Conservation (phyloP, 257 asterid species). For the Jacaranda copaia region DNA sequence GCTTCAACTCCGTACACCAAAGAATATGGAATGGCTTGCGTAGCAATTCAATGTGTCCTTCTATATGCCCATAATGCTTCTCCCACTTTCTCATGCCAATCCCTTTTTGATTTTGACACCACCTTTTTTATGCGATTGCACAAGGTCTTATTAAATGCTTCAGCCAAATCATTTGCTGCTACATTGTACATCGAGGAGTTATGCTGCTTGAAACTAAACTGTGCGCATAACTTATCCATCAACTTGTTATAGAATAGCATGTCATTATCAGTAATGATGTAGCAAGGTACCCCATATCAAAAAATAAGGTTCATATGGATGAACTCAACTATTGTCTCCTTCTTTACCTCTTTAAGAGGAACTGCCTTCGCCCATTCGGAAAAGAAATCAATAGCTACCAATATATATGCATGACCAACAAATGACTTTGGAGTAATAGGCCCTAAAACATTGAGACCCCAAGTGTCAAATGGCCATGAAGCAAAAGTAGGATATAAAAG, state of each 20-base stretch:
- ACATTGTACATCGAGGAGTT: background rate
- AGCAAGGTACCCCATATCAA: too few relatives aligned
- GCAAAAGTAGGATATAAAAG: too few relatives aligned
- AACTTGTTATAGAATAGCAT: background rate
- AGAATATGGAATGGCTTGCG: background rate
- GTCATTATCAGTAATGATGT: too few relatives aligned
- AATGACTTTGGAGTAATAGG: too few relatives aligned
- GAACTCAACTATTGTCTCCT: too few relatives aligned
- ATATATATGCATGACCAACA: too few relatives aligned
- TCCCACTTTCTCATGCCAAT: background rate
- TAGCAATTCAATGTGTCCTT: background rate
- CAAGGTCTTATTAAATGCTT: background rate
- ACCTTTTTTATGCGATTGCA: background rate
- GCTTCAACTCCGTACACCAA: background rate
- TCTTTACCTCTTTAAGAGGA: too few relatives aligned
- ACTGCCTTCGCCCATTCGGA: too few relatives aligned
- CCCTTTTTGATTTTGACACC: background rate
- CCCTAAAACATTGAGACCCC: too few relatives aligned
- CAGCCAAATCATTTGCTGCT: background rate
- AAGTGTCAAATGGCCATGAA: too few relatives aligned
- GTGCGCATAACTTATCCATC: background rate
- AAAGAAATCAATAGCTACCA: too few relatives aligned
- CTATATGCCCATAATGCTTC: background rate
- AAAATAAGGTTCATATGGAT: too few relatives aligned
- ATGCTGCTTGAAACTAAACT: background rate